Base-by-base conservation (phyloP, 306 rosid genomes). In the Cucurbita argyrosperma region DNA sequence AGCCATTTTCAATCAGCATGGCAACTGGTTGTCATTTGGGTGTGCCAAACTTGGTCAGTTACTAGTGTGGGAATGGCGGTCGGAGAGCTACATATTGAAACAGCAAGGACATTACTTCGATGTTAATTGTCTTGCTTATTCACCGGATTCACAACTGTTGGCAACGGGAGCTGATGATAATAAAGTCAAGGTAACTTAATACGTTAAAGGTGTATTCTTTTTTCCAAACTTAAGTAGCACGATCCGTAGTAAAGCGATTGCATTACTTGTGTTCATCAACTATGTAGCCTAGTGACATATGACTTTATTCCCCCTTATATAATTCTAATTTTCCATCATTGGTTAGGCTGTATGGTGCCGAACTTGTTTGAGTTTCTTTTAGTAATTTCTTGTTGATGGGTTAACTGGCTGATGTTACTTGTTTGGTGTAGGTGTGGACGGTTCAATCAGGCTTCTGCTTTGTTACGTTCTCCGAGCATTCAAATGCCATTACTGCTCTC, bases 61-160 rank as follows among this genome's bases (percentile, higher is more conserved):
- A 74, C 92, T 94, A 16, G 97, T 94, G 79, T 94, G 99, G 96
- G 97, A 91, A 75, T 94, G 99, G 99, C 79, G 94, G 71, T 91
- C 97, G 0, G 95, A 89, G 83, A 94, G 95, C 74, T 91, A 94
- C 79, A 90, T 88, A 76, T 79, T 89, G 88, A 94, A 91, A 84
- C 99, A 94, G 82, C 99, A 91, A 83, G 99, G 99, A n/a, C 99
- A 94, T 78, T 94, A 84, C 76, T 94, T 91, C 77, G 98, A 93
- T 81, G 97, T 90, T 13, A 93, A 93, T 72, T 86, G 90, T 56
- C 77, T 93, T 35, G 94, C 98, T 0, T 93, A 93, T 81, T 90
- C 98, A 0, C 85, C 83, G 3, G 98, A 93, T 75, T 83, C 98
- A 0, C 98, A 89, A 79, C 87, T 89, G 1, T 83, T 94, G 77